Evolutionary conservation across 768 basidiomycete genomes (phyloP), one percentile per base, ranked within the genome.

Genomic region (Cyclocybe aegerita): DNA sequence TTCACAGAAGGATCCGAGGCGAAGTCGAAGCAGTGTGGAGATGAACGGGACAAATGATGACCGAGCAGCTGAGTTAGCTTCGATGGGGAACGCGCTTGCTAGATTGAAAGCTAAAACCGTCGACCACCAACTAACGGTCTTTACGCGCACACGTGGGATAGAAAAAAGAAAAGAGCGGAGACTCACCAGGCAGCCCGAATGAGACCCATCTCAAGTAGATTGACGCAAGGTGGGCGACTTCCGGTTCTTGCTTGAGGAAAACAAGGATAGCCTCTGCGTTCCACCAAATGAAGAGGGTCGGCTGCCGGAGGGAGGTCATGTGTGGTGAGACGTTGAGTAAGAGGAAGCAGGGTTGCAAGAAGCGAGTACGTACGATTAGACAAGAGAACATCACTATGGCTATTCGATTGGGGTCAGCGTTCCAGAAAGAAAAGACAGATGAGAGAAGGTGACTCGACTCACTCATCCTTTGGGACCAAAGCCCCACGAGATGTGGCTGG

Each of bases 391-490:
- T 80, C 31, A 91, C 79, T 30, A 93, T 77, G 47, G 72, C 88
- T 90, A 44, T 39, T 15, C 16, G 43, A 48, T 47, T 39, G 39
- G 48, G 16, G 9, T 34, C 7, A 49, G 31, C 38, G 37, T 9
- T 15, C n/a, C 10, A 42, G n/a, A 36, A 31, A 30, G 12, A 44
- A 48, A 12, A 43, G 32, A 17, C 17, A 32, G 34, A 46, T 45
- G 35, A n/a, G 39, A 49, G 51, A 52, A 48, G 15, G 29, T 33
- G 15, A 3, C 11, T 37, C 35, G 47, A 73, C 85, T 39, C 56
- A 88, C 88, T 72, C 89, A 92, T 93, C 55, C 94, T 75, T 65
- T 95, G 93, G 7, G 88, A 69, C 94, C 94, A 96, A 7, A 96
- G 75, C 6, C 94, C 94, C 9, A 98, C 91, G 9, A 92, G 76